These are phyloP conservation scores for Sonneratia caseolaris DNA, from an alignment of 345 rosid genomes.

Conservation along the genomic window DNA sequence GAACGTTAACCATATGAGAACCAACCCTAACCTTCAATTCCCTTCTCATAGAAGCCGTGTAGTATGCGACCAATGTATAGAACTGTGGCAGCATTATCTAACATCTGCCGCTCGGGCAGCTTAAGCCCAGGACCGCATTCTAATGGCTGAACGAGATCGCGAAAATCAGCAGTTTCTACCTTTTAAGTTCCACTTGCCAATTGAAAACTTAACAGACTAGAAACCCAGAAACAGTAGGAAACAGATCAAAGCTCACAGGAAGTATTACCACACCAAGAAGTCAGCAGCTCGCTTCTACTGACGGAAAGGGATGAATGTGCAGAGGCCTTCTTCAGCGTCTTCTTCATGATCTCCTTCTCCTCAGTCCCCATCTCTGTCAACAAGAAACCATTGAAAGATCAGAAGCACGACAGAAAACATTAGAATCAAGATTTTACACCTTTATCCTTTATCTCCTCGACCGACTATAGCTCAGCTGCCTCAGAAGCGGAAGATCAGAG, in stretches of 20 bases:
- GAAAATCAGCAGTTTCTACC: not conserved
- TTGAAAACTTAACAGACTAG: conserved; percentile 1
- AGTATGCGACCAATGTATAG: conserved; percentile 86
- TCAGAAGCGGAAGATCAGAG: not conserved
- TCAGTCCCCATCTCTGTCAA: conserved; percentile 48
- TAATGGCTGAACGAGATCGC: conserved; percentile 43
- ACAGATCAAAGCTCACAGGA: not conserved
- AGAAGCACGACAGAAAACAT: not conserved
- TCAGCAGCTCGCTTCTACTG: conserved; percentile 36
- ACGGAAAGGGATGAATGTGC: conserved; percentile 15
- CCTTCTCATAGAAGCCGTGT: conserved; percentile 85
- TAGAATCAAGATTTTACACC: not conserved
- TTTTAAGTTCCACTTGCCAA: not conserved
- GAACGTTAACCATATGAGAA: not conserved
- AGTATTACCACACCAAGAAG: conserved; percentile 51
- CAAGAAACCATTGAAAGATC: not conserved
- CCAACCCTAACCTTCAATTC: conserved; percentile 55
- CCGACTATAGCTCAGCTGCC: not conserved
- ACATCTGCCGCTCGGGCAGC: conserved; percentile 27
- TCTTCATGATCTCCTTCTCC: conserved; percentile 58
- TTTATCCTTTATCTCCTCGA: not conserved
- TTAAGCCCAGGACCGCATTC: conserved; percentile 64
- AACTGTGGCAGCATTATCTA: conserved; percentile 40
- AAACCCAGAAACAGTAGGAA: not conserved
- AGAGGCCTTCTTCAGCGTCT: conserved; percentile 49